These are phyloP conservation scores for Jacaranda mimosifolia DNA, from an alignment of 257 asterid species.

Conservation along the genomic window DNA sequence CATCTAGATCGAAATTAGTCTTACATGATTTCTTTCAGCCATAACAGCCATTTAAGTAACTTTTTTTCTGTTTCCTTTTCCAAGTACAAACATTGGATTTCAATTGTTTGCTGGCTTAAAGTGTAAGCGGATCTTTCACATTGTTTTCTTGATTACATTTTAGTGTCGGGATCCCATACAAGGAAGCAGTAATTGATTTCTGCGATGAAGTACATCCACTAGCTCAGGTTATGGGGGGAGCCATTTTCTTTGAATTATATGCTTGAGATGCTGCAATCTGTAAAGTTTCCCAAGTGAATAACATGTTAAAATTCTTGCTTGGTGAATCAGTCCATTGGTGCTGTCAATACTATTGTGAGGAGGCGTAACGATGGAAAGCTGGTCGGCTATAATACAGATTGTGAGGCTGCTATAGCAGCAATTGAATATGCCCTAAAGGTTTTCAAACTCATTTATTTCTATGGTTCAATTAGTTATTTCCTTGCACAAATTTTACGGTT, in stretches of 20 bases:
- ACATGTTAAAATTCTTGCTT: not conserved
- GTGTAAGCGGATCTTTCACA: constrained; percentile 12
- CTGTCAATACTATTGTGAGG: constrained; percentile 68
- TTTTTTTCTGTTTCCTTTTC: not conserved
- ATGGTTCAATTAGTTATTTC: not conserved
- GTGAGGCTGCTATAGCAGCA: constrained; percentile 75
- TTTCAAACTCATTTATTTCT: not conserved
- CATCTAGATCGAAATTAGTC: too few species aligned
- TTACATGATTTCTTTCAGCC: too few species aligned
- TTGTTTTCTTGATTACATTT: constrained; percentile 31
- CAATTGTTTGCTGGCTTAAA: not conserved
- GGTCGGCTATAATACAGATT: constrained; percentile 74
- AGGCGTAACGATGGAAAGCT: constrained; percentile 67
- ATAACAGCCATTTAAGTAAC: too few species aligned
- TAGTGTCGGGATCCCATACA: constrained; percentile 78
- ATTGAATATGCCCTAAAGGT: constrained; percentile 75
- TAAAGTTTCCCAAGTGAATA: not conserved
- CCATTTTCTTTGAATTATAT: not conserved
- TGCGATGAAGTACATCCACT: constrained; percentile 77
- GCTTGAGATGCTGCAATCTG: constrained; percentile 3
- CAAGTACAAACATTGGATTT: not conserved
- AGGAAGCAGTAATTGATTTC: constrained; percentile 64
- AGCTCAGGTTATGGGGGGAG: constrained; percentile 57
- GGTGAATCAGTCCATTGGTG: constrained; percentile 64
- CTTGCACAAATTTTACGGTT: not conserved